phyloP scores from a whole-genome alignment of 2,329 filamentous ascomycete species.

The Fusarium paranaense region DNA sequence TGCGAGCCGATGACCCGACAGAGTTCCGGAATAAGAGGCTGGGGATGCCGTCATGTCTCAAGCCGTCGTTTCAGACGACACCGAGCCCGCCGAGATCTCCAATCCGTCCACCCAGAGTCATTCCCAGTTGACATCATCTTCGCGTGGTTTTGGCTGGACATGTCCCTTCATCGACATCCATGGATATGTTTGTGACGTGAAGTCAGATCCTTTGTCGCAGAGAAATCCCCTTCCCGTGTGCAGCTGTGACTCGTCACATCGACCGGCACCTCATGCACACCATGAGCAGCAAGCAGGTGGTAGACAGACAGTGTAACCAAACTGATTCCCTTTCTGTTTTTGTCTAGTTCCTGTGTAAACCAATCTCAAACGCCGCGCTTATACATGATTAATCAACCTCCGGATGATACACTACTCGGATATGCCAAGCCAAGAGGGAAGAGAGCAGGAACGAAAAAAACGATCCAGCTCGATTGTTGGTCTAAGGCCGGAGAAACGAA shows the following conservation, averaged over 20 bases:
- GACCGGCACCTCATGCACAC: constrained; percentile 19
- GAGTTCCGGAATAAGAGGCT: background rate
- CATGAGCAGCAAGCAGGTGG: background rate
- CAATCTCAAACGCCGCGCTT: constrained; percentile 53
- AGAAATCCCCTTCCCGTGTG: background rate
- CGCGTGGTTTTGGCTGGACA: background rate
- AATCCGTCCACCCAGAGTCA: background rate
- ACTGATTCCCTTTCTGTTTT: constrained; percentile 37
- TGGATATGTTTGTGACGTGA: constrained; percentile 8
- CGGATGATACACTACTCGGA: constrained; percentile 28
- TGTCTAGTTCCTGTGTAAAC: constrained; percentile 46
- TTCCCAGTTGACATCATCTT: constrained; percentile 26
- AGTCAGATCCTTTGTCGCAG: constrained; percentile 2
- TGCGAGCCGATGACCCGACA: background rate
- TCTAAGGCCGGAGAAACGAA: constrained; percentile 36
- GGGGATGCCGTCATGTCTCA: constrained; percentile 40
- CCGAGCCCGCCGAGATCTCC: constrained; percentile 7
- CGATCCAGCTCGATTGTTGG: constrained; percentile 39
- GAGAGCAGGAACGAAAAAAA: constrained; percentile 15
- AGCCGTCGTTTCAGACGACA: constrained; percentile 31
- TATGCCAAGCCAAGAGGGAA: constrained; percentile 27
- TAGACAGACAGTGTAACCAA: constrained; percentile 33
- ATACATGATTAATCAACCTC: constrained; percentile 47
- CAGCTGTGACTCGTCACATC: constrained; percentile 12
- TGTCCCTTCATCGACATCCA: background rate